Percentiles rank a stretch among this genome's conserved stretches.
Evolutionary conservation across 306 rosid species (phyloP).

Genomic region (Gastrolobium villosum): DNA sequence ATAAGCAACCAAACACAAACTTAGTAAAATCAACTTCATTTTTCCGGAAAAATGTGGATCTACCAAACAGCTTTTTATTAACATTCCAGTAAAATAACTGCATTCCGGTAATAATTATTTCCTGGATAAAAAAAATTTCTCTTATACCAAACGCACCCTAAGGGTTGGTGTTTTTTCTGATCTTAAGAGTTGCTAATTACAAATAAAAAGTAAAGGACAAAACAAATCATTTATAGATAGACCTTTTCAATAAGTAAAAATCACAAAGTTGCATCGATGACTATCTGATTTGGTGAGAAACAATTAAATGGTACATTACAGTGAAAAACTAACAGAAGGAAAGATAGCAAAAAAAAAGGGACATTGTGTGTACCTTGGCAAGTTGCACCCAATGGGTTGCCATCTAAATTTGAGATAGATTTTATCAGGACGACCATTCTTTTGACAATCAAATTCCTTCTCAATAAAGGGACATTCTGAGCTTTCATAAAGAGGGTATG

Average conservation of each 20-base stretch:
- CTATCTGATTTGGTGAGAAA: neutral
- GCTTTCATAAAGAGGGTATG: constrained; percentile 68
- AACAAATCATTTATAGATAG: too few relatives aligned
- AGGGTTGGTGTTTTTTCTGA: too few relatives aligned
- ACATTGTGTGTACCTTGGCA: constrained; percentile 63
- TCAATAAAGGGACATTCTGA: constrained; percentile 65
- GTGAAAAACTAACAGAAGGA: neutral
- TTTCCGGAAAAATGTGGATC: too few relatives aligned
- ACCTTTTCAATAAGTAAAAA: neutral
- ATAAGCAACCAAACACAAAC: too few relatives aligned
- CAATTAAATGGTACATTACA: neutral
- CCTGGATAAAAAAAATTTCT: too few relatives aligned
- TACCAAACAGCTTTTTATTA: too few relatives aligned
- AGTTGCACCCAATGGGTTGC: constrained; percentile 72
- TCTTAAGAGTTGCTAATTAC: too few relatives aligned
- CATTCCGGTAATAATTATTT: too few relatives aligned
- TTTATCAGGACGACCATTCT: constrained; percentile 73
- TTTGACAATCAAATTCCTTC: constrained; percentile 64
- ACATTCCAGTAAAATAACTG: too few relatives aligned
- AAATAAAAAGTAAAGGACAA: too few relatives aligned
- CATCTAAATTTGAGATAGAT: constrained; percentile 71
- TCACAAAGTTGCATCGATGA: neutral
- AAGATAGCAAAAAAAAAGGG: neutral
- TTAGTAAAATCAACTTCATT: too few relatives aligned
- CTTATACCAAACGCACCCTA: too few relatives aligned